These are phyloP conservation scores for Kodamaea kakaduensis DNA, from an alignment of 805 yeast genomes.

Conservation along the genomic window DNA sequence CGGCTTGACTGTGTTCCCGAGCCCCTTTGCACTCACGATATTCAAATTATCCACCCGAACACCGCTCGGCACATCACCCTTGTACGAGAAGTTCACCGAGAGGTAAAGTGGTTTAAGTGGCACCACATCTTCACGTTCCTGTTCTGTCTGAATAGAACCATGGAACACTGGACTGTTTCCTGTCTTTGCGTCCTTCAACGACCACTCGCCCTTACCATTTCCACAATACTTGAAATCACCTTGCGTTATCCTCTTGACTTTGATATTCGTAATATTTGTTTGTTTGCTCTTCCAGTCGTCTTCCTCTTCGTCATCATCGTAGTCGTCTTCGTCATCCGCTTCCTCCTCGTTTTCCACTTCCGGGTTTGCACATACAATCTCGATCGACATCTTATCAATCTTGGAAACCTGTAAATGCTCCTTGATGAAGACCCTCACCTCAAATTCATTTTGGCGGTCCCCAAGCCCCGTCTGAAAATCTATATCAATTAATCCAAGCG, in stretches of 20 bases:
- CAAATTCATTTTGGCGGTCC: conserved; percentile 52
- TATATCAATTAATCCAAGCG: conserved; percentile 52
- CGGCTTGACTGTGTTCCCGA: conserved; percentile 63
- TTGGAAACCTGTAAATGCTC: conserved; percentile 25
- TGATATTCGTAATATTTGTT: conserved; percentile 42
- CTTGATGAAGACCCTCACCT: conserved; percentile 48
- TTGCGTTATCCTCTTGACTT: conserved; percentile 61
- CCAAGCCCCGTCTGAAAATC: conserved; percentile 57
- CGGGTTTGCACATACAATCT: conserved; percentile 19
- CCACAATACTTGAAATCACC: conserved; percentile 68
- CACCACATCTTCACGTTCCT: conserved; percentile 7
- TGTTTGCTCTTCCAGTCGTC: conserved; percentile 32
- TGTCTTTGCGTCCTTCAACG: conserved; percentile 49
- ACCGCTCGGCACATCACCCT: conserved; percentile 76
- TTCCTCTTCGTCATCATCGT: conserved; percentile 2
- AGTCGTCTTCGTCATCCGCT: conserved; percentile 4
- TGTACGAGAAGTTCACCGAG: conserved; percentile 50
- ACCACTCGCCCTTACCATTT: conserved; percentile 61
- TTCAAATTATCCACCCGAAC: conserved; percentile 62
- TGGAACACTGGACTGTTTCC: conserved; percentile 68
- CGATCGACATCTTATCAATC: conserved; percentile 30
- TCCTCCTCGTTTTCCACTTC: not conserved
- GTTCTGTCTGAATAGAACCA: conserved; percentile 43
- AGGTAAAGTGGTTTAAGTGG: conserved; percentile 35
- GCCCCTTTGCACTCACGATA: conserved; percentile 53